Base-by-base conservation (phyloP, 805 yeast species). In the Kazachstania bromeliacearum region DNA sequence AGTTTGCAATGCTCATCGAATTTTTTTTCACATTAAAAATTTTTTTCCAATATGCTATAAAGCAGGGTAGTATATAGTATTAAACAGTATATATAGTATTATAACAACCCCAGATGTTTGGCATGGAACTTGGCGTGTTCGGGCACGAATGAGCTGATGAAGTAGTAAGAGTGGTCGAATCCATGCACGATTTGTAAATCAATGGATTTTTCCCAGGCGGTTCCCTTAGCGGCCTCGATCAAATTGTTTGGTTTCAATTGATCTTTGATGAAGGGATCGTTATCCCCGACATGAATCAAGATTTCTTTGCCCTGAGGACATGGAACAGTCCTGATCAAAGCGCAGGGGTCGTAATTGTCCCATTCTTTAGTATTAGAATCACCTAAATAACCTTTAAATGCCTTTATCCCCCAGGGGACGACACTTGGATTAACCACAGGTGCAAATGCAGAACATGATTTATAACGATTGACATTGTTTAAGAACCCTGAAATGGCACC, bases 121-220 rank as follows among this genome's bases (percentile, higher is more conserved):
- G 94, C 94, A 51, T 92, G 96, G 58, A 79, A 89, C 41, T 71
- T 75, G 25, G 95, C 84, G 58, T 92, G 97, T 24, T 77, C 83
- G 38, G 73, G 79, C 9, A 80, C 80, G 59, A 87, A 88, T 0
- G 84, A 62, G 35, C 88, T 71, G 38, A 89, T 71, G 57, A 87
- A 89, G 60, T 73, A 92, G 66, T 88, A 89, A 33, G 88, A 79
- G 56, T 89, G 98, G 53, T 92, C 96, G 53, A 77, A 89, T 4
- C 88, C 95, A 1, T 82, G 87, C 14, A 73, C 94, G 24, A 75
- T 50, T 20, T 74, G 63, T 33, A 82, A 58, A 21, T 72, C 64
- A 39, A 89, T 68, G 37, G 73, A 67, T 4, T 76, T 82, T 39
- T 71, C 71, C 59, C 79, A 79, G 5, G 61, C 58, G 1, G 82